Percentiles rank a stretch among this genome's conserved stretches.
Evolutionary conservation across 2,329 filamentous ascomycete genomes (phyloP).

Genomic region (Onygenales sp.): DNA sequence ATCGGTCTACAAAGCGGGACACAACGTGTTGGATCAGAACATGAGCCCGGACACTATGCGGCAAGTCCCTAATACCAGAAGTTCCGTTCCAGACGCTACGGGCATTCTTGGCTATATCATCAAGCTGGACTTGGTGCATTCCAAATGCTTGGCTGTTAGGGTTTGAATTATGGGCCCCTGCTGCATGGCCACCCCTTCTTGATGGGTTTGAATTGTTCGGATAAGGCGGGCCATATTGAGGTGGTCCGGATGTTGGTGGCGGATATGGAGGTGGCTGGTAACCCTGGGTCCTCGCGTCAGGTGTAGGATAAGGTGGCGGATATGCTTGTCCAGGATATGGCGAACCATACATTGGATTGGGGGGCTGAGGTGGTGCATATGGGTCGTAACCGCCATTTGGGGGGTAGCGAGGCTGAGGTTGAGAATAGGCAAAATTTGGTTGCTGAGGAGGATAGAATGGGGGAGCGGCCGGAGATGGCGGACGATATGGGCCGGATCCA

Average conservation of each 20-base stretch:
- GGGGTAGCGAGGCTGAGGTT: slow-evolving; percentile 14
- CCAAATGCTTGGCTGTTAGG: slow-evolving; percentile 28
- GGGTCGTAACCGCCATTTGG: slow-evolving; percentile 12
- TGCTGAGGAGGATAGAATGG: slow-evolving; percentile 15
- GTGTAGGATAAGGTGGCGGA: slow-evolving; percentile 12
- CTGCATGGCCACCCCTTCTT: slow-evolving; percentile 3
- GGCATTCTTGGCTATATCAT: slow-evolving; percentile 46
- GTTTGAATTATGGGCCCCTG: slow-evolving; percentile 7
- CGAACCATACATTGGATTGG: slow-evolving; percentile 14
- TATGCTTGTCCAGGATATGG: slow-evolving; percentile 15
- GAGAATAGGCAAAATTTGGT: slow-evolving; percentile 14
- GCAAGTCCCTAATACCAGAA: slow-evolving; percentile 50
- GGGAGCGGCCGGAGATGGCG: slow-evolving; percentile 20
- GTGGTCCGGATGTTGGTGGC: slow-evolving; percentile 9
- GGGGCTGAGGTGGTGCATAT: slow-evolving; percentile 12
- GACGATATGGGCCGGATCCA: slow-evolving; percentile 20
- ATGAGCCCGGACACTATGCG: slow-evolving; percentile 53
- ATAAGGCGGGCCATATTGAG: slow-evolving; percentile 10
- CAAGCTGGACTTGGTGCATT: slow-evolving; percentile 40
- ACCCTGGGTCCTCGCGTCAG: slow-evolving; percentile 12
- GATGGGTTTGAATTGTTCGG: slow-evolving; percentile 1
- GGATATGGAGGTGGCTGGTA: slow-evolving; percentile 12
- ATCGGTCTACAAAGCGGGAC: slow-evolving; percentile 48
- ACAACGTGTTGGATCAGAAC: slow-evolving; percentile 56
- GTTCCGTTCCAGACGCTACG: slow-evolving; percentile 56